Conservation (phyloP, 352 stramenopile genomes). For the Phytophthora citricola region DNA sequence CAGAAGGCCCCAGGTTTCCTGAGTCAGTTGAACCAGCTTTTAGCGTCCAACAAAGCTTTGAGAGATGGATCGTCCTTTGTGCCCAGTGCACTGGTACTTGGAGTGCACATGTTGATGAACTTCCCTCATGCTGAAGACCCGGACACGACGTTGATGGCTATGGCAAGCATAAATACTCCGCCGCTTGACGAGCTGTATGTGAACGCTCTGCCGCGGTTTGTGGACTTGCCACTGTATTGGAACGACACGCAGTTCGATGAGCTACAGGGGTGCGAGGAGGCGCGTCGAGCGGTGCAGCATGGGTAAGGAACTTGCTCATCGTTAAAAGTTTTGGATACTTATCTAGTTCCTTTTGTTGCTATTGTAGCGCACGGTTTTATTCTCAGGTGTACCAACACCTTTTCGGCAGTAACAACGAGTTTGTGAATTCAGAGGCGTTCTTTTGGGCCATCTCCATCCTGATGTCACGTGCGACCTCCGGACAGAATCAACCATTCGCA, state of each 20-base stretch:
- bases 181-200: conserved; percentile 67
- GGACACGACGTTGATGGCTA: conserved; percentile 21
- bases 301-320: conserved; percentile 38
- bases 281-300: conserved; percentile 66
- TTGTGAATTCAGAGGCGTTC: conserved; percentile 69
- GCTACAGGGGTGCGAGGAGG: conserved; percentile 66
- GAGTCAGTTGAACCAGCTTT: conserved; percentile 56
- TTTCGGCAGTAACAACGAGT: conserved; percentile 60
- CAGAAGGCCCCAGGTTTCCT: conserved; percentile 73
- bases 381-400: conserved; percentile 73
- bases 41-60: conserved; percentile 43
- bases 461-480: conserved; percentile 83
- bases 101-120: conserved; percentile 72
- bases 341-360: background rate
- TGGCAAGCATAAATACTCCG: conserved; percentile 19
- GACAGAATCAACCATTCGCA: conserved; percentile 75
- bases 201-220: conserved; percentile 53
- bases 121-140: conserved; percentile 44
- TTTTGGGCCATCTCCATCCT: conserved; percentile 85
- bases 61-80: conserved; percentile 50
- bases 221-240: conserved; percentile 81
- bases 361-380: conserved; percentile 64
- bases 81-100: conserved; percentile 70
- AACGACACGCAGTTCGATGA: conserved; percentile 65
- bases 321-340: background rate